Evolutionary conservation across 345 rosid genomes (phyloP), one percentile per base, ranked within the genome.

Genomic region (Citrus australasica): DNA sequence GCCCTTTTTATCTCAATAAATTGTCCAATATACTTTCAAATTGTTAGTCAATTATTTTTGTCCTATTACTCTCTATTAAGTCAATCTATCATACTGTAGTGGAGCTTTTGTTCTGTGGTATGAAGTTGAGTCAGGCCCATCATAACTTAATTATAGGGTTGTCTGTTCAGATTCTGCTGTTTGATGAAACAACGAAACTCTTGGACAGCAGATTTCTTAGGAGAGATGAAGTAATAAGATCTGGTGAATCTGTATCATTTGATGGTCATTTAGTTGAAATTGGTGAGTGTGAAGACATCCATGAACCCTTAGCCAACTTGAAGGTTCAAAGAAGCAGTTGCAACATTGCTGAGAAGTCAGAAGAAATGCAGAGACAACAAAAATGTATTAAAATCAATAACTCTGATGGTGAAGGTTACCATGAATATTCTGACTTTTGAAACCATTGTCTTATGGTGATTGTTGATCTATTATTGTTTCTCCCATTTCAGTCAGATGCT

Each of bases 201-300:
- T 63, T 89, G 72, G 83, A 79, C 42, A 72, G 87, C 73, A 86
- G 87, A 80, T 88, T 84, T 79, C 86, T 88, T 61, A 84, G 80
- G 85, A 87, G 81, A 82, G 88, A 83, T 80, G 89, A 89, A 81
- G 85, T 68, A 73, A 78, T 89, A 79, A 81, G 71, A 71, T 79
- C 87, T 71, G 86, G 86, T 28, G 88, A 87, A 74, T 86, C 87
- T 76, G 68, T 84, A 74, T 46, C 76, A 65, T 84, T 88, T 77
- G 89, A 84, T 77, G 85, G 81, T 79, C 83, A 87, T 83, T 67
- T 87, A 78, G 92, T 89, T n/a, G 92, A 88, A 65, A 64, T 85
- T 63, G 91, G 89, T 70, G 87, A 84, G 58, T 60, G 56, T 69
- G 84, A 74, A 53, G 79, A 63, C 79, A 63, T 79, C 33, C 28